These are phyloP conservation scores for Apophysomyces sp. DNA, from an alignment of 371 early-diverging fungal species.

Conservation along the genomic window DNA sequence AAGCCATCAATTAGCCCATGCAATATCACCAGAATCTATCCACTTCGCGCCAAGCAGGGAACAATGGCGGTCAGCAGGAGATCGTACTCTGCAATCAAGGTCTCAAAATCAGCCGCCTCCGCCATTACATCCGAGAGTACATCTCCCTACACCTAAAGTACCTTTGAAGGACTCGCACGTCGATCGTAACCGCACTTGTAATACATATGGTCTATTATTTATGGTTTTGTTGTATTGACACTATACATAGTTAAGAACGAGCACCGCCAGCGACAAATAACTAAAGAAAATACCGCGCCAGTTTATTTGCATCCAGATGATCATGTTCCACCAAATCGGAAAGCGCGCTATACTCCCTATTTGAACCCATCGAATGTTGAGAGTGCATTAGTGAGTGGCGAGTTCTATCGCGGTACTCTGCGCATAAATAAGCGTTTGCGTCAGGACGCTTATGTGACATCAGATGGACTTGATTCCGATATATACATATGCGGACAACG, in stretches of 20 bases:
- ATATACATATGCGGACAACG: conserved; percentile 69
- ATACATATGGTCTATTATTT: not conserved
- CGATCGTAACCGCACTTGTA: not conserved
- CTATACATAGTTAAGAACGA: not conserved
- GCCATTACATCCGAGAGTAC: no score
- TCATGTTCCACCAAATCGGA: not conserved
- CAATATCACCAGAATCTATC: not conserved
- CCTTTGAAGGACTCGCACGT: no score
- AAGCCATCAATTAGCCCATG: not conserved
- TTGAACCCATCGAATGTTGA: conserved; percentile 19
- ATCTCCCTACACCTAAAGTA: no score
- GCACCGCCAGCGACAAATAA: not conserved
- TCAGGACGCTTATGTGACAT: conserved; percentile 79
- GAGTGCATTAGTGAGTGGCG: conserved; percentile 9
- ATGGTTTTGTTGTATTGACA: not conserved
- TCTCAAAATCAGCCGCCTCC: no score
- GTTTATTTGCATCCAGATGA: conserved; percentile 36
- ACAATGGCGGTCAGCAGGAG: not conserved
- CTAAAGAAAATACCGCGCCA: not conserved
- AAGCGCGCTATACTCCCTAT: conserved; percentile 17
- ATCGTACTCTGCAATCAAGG: no score
- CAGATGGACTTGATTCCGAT: conserved; percentile 55
- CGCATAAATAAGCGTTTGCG: conserved; percentile 73
- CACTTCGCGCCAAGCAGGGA: not conserved
- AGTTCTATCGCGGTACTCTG: conserved; percentile 57